Conservation (phyloP, 176 grass and related monocot genomes). For the Cenchrus americanus region DNA sequence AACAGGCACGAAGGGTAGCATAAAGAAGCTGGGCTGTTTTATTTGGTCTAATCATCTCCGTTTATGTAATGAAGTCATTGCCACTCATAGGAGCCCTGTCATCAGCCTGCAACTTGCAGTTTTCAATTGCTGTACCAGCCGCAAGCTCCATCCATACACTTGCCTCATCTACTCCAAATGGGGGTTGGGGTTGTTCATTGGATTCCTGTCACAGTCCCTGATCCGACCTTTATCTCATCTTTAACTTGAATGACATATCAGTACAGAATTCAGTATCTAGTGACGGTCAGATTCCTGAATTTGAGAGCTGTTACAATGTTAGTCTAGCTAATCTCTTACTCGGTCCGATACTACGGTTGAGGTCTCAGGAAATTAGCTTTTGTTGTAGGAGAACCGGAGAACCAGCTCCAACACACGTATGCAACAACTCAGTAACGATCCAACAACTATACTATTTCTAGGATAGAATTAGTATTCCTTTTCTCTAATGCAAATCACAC, state of each 20-base stretch:
- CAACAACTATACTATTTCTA: background rate
- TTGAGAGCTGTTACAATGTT: background rate
- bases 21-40: conserved; percentile 18
- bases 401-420: background rate
- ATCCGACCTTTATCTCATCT: background rate
- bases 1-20: conserved; percentile 19
- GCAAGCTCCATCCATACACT: conserved; percentile 1
- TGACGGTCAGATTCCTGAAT: conserved; percentile 9
- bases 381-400: conserved; percentile 1
- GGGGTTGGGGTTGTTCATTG: conserved; percentile 17
- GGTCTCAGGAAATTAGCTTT: background rate
- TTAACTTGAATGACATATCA: conserved; percentile 17
- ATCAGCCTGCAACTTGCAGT: conserved; percentile 3
- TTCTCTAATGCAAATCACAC: background rate
- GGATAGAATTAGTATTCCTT: background rate
- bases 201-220: conserved; percentile 13
- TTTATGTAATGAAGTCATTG: conserved; percentile 33
- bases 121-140: conserved; percentile 45
- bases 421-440: background rate
- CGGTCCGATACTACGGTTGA: background rate
- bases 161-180: conserved; percentile 25
- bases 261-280: conserved; percentile 27
- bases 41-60: conserved; percentile 2
- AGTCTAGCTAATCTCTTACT: background rate
- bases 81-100: conserved; percentile 33